Evolutionary conservation across 2,329 filamentous ascomycete genomes (phyloP), one percentile per base, ranked within the genome.

Genomic region (Phaeosphaeriaceae sp.): DNA sequence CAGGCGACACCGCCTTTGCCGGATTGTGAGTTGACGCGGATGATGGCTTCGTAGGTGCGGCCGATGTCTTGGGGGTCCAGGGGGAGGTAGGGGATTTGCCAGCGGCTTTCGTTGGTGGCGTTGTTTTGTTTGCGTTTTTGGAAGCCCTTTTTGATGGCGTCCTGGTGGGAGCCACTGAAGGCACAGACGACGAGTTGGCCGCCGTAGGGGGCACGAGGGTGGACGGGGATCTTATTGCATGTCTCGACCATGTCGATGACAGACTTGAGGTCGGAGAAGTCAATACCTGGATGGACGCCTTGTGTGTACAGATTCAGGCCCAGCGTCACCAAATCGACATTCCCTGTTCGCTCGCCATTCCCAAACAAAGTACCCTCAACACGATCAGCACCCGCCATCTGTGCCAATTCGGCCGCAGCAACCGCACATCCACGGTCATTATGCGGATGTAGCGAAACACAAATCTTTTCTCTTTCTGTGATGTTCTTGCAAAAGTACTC

Each of bases 41-140:
- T 97, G 70, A 97, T 89, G 50, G 93, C 93, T 76, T 97, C 92
- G 83, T 97, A 97, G n/a, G 87, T 97, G 49, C 93, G 87, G 42
- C 93, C 93, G 58, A 97, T 96, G 68, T 97, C 93, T 67, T 89
- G 83, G 4, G 93, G 93, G 68, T 97, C 93, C 64, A 97, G 83
- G 11, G 93, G 93, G 40, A 97, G 87, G 71, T 97, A 97, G 0
- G 93, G 93, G 32, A 97, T 82, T 62, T 89, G 79, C 93, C 93
- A 97, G 33, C 77, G 79, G 66, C 87, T 84, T 48, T 93, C 85
- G 67, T 82, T 78, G 4, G 75, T 78, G 37, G 81, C 79, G 45
- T 80, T 82, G 1, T 81, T 74, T 36, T 80, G 75, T 69, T 92
- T 82, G 50, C 93, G 87, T 33, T 80, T 68, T 70, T 89, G 83